Percentiles rank a stretch among this genome's conserved stretches.
phyloP scores from a whole-genome alignment of 345 rosid species.

The Eucalyptus paniculata region DNA sequence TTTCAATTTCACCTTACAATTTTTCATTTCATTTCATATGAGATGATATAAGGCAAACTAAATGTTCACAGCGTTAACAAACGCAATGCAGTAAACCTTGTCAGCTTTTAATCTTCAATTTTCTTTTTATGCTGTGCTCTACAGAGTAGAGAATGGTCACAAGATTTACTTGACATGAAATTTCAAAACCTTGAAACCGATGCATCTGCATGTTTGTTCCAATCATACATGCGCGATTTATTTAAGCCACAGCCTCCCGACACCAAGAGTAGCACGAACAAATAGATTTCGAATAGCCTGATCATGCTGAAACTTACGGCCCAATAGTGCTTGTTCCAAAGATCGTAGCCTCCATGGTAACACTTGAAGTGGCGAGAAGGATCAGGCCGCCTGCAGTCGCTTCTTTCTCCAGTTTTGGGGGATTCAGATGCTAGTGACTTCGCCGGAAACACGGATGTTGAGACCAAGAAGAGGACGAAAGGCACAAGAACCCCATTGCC shows the following conservation, averaged over 20 bases:
- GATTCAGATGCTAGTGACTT: neutral
- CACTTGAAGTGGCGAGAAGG: slow-evolving; percentile 37
- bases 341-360: slow-evolving; percentile 41
- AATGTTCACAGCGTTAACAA: neutral
- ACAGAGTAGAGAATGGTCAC: neutral
- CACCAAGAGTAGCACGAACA: neutral
- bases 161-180: neutral
- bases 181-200: neutral
- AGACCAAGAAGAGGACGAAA: slow-evolving; percentile 13
- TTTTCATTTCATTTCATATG: neutral
- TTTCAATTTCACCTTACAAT: neutral
- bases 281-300: neutral
- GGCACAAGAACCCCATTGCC: slow-evolving; percentile 7
- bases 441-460: slow-evolving; percentile 8
- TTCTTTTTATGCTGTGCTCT: neutral
- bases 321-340: slow-evolving; percentile 58
- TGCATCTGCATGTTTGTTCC: neutral
- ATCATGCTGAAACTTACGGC: slow-evolving; percentile 32
- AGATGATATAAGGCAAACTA: neutral
- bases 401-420: neutral
- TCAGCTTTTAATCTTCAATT: neutral
- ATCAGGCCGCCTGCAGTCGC: slow-evolving; percentile 32
- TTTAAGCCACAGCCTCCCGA: neutral
- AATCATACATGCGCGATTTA: neutral
- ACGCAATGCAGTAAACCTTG: neutral